Evolutionary conservation across 345 rosid species (phyloP), one percentile per base, ranked within the genome.

Genomic region (Eutrema japonicum): DNA sequence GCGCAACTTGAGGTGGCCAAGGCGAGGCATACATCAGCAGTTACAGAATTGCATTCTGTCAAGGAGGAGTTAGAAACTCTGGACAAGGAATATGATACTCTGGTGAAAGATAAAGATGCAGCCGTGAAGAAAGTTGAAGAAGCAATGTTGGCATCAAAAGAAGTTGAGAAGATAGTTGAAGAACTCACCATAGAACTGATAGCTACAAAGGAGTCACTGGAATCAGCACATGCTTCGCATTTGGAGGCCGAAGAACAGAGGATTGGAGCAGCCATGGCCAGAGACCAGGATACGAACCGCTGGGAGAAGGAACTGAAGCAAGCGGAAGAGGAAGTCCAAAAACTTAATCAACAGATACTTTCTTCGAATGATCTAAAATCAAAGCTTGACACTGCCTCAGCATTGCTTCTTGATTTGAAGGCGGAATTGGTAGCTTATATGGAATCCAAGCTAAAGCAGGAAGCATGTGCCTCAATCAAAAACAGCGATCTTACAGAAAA

Each of bases 171-270:
- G 84, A 86, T 82, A 2, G 90, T 89, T 50, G 97, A 93, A 82
- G 97, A 86, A 49, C 85, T 91, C 64, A 91, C 94, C 2, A 91
- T 91, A 58, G 98, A 91, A 81, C 71, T 93, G 75, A 89, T 93
- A 73, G 85, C 92, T 50, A 73, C 91, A 13, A 93, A 89, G 74
- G 96, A 89, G 79, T 79, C 93, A 42, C 71, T 93, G 45, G 94
- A 91, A 76, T 85, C 97, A 47, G 97, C 97, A 42, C 98, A 93
- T 78, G 91, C 96, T 64, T 83, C 97, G 14, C 97, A 91, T 80
- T 70, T 93, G 82, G 98, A 93, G 74, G 98, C 97, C 2, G 98
- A 93, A 84, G 97, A 91, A 50, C 86, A 86, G 63, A 87, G 94
- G 75, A 89, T 93, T 56, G 96, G 96, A 64, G 96, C 94, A n/a